Evolutionary conservation across 208 protist species (phyloP).

Genomic region (Trypanosoma boissoni): DNA sequence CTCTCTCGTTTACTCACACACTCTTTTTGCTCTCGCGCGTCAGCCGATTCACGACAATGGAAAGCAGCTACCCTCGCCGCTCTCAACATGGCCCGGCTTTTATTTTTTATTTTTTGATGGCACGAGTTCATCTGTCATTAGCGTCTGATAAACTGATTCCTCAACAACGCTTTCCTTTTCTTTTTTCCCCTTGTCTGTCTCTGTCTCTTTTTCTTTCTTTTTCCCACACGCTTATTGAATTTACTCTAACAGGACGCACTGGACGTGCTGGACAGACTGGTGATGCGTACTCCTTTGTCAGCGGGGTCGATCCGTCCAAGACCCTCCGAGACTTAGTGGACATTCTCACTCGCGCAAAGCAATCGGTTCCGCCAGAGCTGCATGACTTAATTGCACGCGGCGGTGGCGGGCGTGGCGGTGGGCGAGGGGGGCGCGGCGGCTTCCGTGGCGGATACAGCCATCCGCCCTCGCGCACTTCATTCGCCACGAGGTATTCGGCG

Average conservation of each 20-base stretch:
- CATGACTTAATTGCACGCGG: constrained; percentile 36
- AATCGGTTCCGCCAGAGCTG: constrained; percentile 65
- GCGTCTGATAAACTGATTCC: no score
- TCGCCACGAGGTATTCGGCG: neutral
- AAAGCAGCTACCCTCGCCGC: no score
- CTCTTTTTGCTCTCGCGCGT: no score
- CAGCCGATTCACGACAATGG: no score
- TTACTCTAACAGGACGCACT: constrained; percentile 66
- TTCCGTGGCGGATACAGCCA: constrained; percentile 23
- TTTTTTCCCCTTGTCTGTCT: neutral
- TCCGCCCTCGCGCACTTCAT: neutral
- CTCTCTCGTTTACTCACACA: constrained; percentile 11
- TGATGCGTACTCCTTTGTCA: constrained; percentile 87
- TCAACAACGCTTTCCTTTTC: neutral
- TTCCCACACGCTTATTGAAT: no score
- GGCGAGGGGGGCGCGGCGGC: constrained; percentile 30
- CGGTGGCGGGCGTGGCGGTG: constrained; percentile 27
- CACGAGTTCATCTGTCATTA: no score
- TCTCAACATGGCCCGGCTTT: no score
- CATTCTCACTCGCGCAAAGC: constrained; percentile 62
- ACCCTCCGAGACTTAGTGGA: constrained; percentile 73
- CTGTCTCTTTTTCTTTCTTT: neutral
- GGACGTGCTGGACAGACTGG: constrained; percentile 84
- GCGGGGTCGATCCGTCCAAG: constrained; percentile 61
- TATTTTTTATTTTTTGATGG: no score